These are phyloP conservation scores for Chlamydomonas sp. DNA, from an alignment of 139 green algal species.

Conservation along the genomic window DNA sequence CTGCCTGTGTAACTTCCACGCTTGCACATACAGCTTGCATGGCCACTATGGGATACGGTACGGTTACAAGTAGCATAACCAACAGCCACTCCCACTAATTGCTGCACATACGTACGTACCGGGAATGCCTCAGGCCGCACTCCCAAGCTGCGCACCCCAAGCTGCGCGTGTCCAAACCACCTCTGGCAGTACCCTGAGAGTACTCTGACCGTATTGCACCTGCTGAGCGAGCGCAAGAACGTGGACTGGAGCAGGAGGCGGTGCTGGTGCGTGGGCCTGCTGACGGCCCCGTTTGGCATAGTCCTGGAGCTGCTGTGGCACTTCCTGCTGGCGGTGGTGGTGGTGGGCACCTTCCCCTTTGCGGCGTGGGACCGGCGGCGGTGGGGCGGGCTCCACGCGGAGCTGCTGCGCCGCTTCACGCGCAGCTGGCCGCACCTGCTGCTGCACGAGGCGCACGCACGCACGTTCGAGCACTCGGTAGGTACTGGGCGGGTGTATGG, in stretches of 20 bases:
- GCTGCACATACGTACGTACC: too few relatives aligned
- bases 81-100: too few relatives aligned
- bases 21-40: too few relatives aligned
- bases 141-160: too few relatives aligned
- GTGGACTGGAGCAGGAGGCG: not conserved
- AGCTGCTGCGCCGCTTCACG: not conserved
- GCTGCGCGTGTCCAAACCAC: not conserved
- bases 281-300: not conserved
- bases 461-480: not conserved
- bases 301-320: not conserved
- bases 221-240: not conserved
- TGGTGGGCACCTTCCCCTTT: not conserved
- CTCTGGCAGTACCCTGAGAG: not conserved
- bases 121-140: too few relatives aligned
- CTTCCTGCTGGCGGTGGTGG: not conserved
- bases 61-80: too few relatives aligned
- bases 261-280: not conserved
- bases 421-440: not conserved
- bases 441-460: not conserved
- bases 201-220: not conserved
- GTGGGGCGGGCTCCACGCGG: too few relatives aligned
- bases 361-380: too few relatives aligned
- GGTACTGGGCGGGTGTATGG: not conserved
- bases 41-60: too few relatives aligned
- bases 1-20: too few relatives aligned